These are phyloP conservation scores for Russula sp. DNA, from an alignment of 768 basidiomycete species.

Conservation along the genomic window DNA sequence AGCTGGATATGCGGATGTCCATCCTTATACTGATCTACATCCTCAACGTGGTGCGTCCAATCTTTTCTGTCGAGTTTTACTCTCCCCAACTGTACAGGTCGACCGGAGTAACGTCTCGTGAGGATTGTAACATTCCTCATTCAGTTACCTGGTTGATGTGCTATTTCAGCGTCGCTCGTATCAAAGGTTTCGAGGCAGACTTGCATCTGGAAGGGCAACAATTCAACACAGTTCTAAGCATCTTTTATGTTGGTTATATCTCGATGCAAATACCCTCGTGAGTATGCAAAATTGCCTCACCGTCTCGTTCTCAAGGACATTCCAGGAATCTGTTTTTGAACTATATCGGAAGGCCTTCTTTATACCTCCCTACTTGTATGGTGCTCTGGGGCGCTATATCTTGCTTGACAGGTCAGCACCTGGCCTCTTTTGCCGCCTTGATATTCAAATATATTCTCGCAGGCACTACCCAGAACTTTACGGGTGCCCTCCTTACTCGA, in stretches of 20 bases:
- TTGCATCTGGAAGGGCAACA: constrained; percentile 54
- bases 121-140: constrained; percentile 20
- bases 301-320: not conserved
- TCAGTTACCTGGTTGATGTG: not conserved
- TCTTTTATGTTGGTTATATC: constrained; percentile 68
- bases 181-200: constrained; percentile 67
- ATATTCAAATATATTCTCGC: not conserved
- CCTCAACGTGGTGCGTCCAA: constrained; percentile 39
- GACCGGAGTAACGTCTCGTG: constrained; percentile 70
- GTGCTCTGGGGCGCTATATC: constrained; percentile 58
- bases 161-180: constrained; percentile 53
- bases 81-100: constrained; percentile 35
- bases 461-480: constrained; percentile 35
- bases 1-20: constrained; percentile 39
- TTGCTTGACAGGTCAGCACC: constrained; percentile 35
- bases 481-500: constrained; percentile 57
- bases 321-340: constrained; percentile 66
- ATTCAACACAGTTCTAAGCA: constrained; percentile 62
- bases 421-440: not conserved
- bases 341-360: constrained; percentile 59
- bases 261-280: constrained; percentile 77
- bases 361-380: constrained; percentile 65
- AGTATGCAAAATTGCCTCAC: constrained; percentile 26
- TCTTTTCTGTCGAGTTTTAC: not conserved
- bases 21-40: constrained; percentile 44